Base-by-base conservation (phyloP, 805 yeast genomes). In the Isabelozyma gotoi region DNA sequence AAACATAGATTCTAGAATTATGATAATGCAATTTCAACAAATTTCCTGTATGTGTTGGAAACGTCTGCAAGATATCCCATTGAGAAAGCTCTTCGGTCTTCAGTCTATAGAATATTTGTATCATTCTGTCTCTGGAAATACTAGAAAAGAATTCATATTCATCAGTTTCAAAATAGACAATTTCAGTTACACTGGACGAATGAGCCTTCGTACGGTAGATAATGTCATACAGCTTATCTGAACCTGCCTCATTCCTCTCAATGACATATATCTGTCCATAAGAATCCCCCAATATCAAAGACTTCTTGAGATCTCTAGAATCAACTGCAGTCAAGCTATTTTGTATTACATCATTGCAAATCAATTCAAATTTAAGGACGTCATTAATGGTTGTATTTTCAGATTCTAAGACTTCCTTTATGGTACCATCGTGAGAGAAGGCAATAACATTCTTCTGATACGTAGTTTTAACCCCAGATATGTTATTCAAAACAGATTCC, bases 111-210 rank as follows among this genome's bases (percentile, higher is more conserved):
- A 78, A 79, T 0, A 82, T 55, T 55, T 83, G 88, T 21, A 83
- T 73, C 69, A 82, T 83, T 40, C 88, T 55, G 55, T 83, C 88
- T 34, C 88, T 60, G 1, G 85, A 78, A 19, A 77, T 74, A 33
- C 80, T 73, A 15, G 72, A 70, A 4, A 76, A 52, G 38, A 75
- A 66, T 31, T 62, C 53, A n/a, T 29, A 19, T 0, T 48, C 46
- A 0, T 48, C 62, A 3, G 63, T 43, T 35, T 58, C 53, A 43
- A 76, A 74, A 40, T 57, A 63, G 1, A 58, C 42, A 2, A 79
- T 52, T 36, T 74, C 81, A 45, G 77, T 80, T 12, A 80, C 59
- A 8, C 76, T 60, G 6, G 81, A 76, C 18, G 78, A 76, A 49
- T 81, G 84, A 0, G 81, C 80, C 35, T 75, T 71, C 0, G 65